Base-by-base conservation (phyloP, 1,284 basidiomycete genomes). In the Boletus smithii region DNA sequence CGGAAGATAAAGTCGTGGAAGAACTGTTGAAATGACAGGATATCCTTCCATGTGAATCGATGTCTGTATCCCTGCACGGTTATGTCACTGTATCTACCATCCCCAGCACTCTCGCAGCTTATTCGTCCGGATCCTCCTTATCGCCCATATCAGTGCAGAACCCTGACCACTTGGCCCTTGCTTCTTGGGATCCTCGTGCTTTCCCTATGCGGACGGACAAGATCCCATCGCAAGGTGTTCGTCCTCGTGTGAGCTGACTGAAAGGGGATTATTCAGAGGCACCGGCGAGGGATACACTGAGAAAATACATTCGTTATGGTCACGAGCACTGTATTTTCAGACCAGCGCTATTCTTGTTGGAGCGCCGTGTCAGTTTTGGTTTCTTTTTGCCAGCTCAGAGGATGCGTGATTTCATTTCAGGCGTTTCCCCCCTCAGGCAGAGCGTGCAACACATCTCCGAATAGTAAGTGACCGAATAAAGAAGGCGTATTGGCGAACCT, bases 1-100 rank as follows among this genome's bases (percentile, higher is more conserved):
- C 74, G 44, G 80, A 83, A 53, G 80, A 84, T 58, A 71, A 72
- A 49, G 70, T 84, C 29, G 74, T 83, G 29, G 75, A 82, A 62
- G 77, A 81, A 63, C 61, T 83, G 41, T 63, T 83, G 58, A 79
- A 77, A 57, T 74, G 38, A 65, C 49, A 53, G 33, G 50, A 68
- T 66, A 65, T 53, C 65, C 46, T 43, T 44, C 32, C 53, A 61
- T 50, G 51, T 54, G 53, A 59, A 49, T 46, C 46, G 38, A 58
- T 55, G 48, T 46, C 42, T 62, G 60, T 67, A 59, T 53, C 49
- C 48, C 43, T 63, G 45, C 48, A 43, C 35, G 29, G 44, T 55
- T 51, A 53, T 66, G 57, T 47, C 59, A 53, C 47, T 65, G 52
- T 61, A 14, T 61, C 54, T 49, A 66, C 61, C 41, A 46, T 45